Percentiles rank a stretch among this genome's conserved stretches.
Conservation (phyloP, 1,139 yeast species). For the Hansenula sp. region DNA sequence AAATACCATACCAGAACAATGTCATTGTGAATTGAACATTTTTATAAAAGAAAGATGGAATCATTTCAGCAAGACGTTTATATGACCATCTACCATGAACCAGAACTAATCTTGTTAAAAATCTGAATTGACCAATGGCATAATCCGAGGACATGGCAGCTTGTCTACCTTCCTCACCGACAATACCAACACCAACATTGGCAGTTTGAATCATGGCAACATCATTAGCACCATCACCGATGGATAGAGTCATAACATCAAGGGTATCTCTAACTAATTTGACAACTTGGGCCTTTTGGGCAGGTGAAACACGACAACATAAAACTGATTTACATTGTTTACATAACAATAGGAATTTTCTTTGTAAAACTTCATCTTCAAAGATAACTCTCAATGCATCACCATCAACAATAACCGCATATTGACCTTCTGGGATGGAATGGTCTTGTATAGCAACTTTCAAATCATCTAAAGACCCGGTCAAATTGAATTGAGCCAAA, state of each 20-base stretch:
- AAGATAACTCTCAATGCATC: constrained; percentile 79
- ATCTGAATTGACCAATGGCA: constrained; percentile 96
- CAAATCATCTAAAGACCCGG: constrained; percentile 49
- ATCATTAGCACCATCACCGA: constrained; percentile 98
- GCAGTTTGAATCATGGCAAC: constrained; percentile 99
- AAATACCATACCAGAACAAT: constrained; percentile 90
- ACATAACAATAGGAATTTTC: constrained; percentile 79
- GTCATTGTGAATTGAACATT: constrained; percentile 87
- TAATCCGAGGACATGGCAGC: constrained; percentile 99
- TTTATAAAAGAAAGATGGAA: constrained; percentile 89
- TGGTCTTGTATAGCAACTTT: constrained; percentile 73
- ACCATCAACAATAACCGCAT: constrained; percentile 90
- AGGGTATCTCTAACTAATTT: constrained; percentile 77
- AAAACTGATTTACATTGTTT: constrained; percentile 91
- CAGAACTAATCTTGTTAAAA: constrained; percentile 67
- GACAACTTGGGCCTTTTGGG: constrained; percentile 95
- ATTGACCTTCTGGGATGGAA: constrained; percentile 69
- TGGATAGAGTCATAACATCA: constrained; percentile 85
- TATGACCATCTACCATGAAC: constrained; percentile 98
- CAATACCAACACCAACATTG: constrained; percentile 96
- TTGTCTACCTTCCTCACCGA: constrained; percentile 97
- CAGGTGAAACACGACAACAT: constrained; percentile 96
- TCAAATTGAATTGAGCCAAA: constrained; percentile 59
- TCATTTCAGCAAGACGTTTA: constrained; percentile 87
- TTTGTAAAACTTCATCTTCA: constrained; percentile 47